Conservation (phyloP, 305 asterid species). For the Fraxinus paxiana region DNA sequence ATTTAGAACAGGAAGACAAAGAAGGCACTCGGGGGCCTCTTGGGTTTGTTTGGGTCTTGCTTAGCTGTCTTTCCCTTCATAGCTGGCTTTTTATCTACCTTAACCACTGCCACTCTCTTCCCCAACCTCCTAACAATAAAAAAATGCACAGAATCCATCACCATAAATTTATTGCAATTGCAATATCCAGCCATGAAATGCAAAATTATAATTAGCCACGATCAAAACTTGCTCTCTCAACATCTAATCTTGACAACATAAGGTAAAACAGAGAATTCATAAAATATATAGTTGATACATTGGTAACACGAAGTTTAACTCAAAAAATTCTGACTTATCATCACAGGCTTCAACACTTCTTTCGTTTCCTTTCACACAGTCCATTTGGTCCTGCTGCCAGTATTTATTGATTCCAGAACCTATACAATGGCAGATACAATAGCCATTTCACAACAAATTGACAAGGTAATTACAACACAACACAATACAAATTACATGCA, state of each 20-base stretch:
- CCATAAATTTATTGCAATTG: constrained; percentile 2
- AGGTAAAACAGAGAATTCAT: not conserved
- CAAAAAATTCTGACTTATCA: constrained; percentile 44
- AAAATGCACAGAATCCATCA: constrained; percentile 25
- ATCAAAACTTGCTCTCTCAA: not conserved
- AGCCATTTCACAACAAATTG: too few relatives aligned
- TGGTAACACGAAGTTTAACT: not conserved
- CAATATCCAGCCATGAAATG: constrained; percentile 1
- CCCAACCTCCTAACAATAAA: constrained; percentile 62
- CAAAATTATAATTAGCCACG: not conserved
- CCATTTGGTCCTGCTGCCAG: constrained; percentile 52
- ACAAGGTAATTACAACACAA: not conserved
- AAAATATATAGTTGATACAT: not conserved
- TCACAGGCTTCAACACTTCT: constrained; percentile 66
- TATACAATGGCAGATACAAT: not conserved
- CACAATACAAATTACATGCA: not conserved
- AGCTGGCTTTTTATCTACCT: constrained; percentile 38
- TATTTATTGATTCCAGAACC: constrained; percentile 40
- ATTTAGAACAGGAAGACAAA: constrained; percentile 78
- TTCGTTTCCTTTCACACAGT: constrained; percentile 52
- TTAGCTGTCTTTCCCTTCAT: constrained; percentile 50
- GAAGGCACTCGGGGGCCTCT: constrained; percentile 85
- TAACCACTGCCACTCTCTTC: constrained; percentile 57
- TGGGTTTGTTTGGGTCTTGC: constrained; percentile 83
- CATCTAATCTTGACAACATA: constrained; percentile 11